Base-by-base conservation (phyloP, 768 basidiomycete genomes). In the Harrya chromipes region DNA sequence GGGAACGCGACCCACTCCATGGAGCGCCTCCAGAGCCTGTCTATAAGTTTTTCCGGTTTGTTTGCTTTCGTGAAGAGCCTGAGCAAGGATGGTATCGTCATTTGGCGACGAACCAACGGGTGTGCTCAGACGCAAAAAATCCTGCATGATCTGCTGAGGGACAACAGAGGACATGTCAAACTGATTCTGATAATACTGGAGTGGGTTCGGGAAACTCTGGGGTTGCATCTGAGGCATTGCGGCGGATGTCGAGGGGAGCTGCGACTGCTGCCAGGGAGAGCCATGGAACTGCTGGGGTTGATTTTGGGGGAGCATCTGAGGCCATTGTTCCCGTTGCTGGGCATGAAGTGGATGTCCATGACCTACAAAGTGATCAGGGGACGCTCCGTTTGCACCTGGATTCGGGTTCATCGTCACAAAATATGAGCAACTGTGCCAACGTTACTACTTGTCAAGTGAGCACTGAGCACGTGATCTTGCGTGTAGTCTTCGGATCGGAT, bases 21-120 rank as follows among this genome's bases (percentile, higher is more conserved):
- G 84, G 16, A 88, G 67, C 39, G 72, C 70, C 52, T 87, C 84
- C n/a, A 88, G 63, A 19, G 83, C 83, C 46, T 79, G 79, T 63
- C 79, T 84, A 63, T 83, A 85, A 8, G 62, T 77, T 74, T 62
- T 77, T 57, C 61, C 75, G 57, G 62, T 70, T 68, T 54, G 67
- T 65, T 49, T 62, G 26, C 70, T 67, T 16, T 71, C 67, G 43
- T 58, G 57, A 26, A 76, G 65, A 8, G 77, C 74, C 54, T 76
- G 74, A 12, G 85, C 72, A 19, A 89, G 74, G 7, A 78, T 61
- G 12, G 75, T 74, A 43, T 88, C 85, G 60, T 89, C 86, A 17
- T 76, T 70, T 33, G 68, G 69, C 34, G 56, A 65, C 10, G 62
- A 57, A 62, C 80, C 59, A 70, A 76, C 82, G 7, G 84, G 84